phyloP scores from a whole-genome alignment of 345 rosid species.

The Conringia planisiliqua region DNA sequence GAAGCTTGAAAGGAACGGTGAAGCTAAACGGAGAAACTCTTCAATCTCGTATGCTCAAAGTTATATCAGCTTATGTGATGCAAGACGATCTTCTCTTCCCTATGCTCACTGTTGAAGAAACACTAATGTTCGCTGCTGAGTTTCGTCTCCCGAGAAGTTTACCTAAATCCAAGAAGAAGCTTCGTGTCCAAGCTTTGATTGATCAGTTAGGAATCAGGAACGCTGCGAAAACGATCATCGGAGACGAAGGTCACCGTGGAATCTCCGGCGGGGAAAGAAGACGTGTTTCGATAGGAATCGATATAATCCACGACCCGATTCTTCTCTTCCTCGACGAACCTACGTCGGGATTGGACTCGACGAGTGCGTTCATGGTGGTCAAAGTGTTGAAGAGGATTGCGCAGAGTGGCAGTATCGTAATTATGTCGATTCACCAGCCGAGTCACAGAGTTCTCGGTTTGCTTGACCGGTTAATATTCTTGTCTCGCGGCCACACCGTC shows the following conservation, averaged over 20 bases:
- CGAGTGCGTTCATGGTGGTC: conserved; percentile 97
- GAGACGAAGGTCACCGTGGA: conserved; percentile 96
- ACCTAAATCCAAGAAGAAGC: conserved; percentile 75
- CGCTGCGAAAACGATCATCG: conserved; percentile 85
- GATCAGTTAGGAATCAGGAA: conserved; percentile 86
- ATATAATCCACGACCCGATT: conserved; percentile 91
- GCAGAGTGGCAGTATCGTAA: conserved; percentile 86
- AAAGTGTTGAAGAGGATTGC: conserved; percentile 90
- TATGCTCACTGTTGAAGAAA: conserved; percentile 93
- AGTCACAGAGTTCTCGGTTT: conserved; percentile 72
- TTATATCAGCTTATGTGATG: conserved; percentile 93
- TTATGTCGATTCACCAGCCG: conserved; percentile 96
- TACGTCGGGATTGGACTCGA: conserved; percentile 91
- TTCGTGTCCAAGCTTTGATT: conserved; percentile 77
- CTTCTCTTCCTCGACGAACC: conserved; percentile 90
- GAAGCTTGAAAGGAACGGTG: conserved; percentile 66
- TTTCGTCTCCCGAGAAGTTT: conserved; percentile 77
- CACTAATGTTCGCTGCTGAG: conserved; percentile 93
- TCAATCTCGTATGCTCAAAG: conserved; percentile 78
- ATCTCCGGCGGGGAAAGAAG: conserved; percentile 96
- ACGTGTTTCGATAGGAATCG: conserved; percentile 87
- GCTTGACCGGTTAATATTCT: conserved; percentile 68
- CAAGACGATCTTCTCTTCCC: conserved; percentile 87
- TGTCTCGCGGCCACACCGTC: conserved; percentile 92
- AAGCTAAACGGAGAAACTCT: conserved; percentile 69